Evolutionary conservation across 768 basidiomycete species (phyloP).

Genomic region (Pleurotus salmoneostramineus): DNA sequence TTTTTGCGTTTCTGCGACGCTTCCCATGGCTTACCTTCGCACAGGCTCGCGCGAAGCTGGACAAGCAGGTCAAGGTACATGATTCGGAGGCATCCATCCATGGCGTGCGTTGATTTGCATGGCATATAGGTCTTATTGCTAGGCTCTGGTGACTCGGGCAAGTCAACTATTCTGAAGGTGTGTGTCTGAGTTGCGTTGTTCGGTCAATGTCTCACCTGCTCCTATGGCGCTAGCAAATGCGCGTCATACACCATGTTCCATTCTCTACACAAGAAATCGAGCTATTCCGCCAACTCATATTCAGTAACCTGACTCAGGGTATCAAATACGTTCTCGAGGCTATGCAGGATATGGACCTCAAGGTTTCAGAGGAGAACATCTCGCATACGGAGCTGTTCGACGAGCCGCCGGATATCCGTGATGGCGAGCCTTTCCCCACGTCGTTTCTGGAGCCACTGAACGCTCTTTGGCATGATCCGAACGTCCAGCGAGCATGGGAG

Average conservation of each 20-base stretch:
- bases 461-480: slow-evolving; percentile 72
- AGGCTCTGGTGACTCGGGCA: slow-evolving; percentile 92
- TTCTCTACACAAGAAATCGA: slow-evolving; percentile 85
- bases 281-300: slow-evolving; percentile 86
- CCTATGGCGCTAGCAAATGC: slow-evolving; percentile 74
- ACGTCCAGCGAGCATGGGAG: slow-evolving; percentile 70
- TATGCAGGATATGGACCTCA: slow-evolving; percentile 85
- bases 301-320: slow-evolving; percentile 87
- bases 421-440: slow-evolving; percentile 77
- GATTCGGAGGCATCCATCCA: neutral
- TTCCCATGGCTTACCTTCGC: slow-evolving; percentile 2
- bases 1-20: slow-evolving; percentile 10
- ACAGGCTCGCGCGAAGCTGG: slow-evolving; percentile 73
- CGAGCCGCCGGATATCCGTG: slow-evolving; percentile 65
- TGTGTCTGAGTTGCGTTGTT: neutral
- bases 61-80: slow-evolving; percentile 71
- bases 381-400: slow-evolving; percentile 61
- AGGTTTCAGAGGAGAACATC: slow-evolving; percentile 59
- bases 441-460: slow-evolving; percentile 65
- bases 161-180: slow-evolving; percentile 88
- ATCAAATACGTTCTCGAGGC: slow-evolving; percentile 80
- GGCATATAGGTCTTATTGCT: slow-evolving; percentile 70
- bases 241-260: slow-evolving; percentile 84
- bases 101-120: neutral
- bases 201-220: neutral